Evolutionary conservation across 345 rosid genomes (phyloP).

Genomic region (Clausena lansium): DNA sequence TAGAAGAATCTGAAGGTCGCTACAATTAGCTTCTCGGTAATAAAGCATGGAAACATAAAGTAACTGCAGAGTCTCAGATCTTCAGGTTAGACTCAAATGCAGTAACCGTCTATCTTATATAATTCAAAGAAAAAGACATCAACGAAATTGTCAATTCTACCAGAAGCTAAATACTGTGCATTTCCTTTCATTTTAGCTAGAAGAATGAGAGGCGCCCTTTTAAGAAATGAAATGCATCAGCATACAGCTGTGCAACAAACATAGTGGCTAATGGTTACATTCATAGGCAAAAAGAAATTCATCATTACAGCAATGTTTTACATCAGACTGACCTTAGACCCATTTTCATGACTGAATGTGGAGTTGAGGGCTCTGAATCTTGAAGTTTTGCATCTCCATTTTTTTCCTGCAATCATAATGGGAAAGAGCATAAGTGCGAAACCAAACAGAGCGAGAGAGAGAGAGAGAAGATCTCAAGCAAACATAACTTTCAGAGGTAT

Average conservation of each 20-base stretch:
- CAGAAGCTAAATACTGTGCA: neutral
- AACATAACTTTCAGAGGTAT: neutral
- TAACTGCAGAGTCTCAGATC: neutral
- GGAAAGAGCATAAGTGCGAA: conserved; percentile 3
- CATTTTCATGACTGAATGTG: conserved; percentile 81
- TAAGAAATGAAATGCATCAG: conserved; percentile 7
- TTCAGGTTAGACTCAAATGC: neutral
- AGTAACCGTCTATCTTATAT: neutral
- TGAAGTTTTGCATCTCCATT: conserved; percentile 76
- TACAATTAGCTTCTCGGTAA: neutral
- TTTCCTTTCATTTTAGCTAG: neutral
- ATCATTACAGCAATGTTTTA: neutral
- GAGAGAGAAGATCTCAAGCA: neutral
- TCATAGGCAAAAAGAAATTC: neutral
- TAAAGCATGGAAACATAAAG: neutral
- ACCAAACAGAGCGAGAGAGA: neutral
- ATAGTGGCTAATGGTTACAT: neutral
- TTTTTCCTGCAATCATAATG: conserved; percentile 62
- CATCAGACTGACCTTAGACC: conserved; percentile 58
- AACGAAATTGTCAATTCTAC: neutral
- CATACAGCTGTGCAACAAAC: neutral
- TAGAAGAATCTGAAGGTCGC: neutral
- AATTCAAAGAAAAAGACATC: neutral
- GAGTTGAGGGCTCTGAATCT: conserved; percentile 97
- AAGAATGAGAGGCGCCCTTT: neutral